A percentile compares a stretch with the other conserved stretches of the same genome.
Conservation (phyloP, 805 yeast genomes). For the Saturnispora serradocipensis region DNA sequence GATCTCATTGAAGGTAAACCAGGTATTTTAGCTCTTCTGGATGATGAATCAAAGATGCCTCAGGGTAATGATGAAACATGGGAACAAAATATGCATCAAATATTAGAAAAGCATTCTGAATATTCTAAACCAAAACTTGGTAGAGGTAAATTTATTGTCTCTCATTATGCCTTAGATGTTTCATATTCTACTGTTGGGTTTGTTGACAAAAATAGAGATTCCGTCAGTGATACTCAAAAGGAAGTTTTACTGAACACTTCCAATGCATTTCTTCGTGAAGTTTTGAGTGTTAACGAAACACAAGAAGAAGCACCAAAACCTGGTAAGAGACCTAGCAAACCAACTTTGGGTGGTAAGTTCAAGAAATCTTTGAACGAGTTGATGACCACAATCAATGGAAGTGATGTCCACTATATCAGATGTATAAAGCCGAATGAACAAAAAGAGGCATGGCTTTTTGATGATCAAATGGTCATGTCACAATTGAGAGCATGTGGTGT, state of each 20-base stretch:
- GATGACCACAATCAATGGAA: slow-evolving; percentile 86
- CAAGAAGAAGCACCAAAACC: slow-evolving; percentile 25
- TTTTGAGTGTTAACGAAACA: slow-evolving; percentile 57
- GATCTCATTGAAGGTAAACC: slow-evolving; percentile 80
- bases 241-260: slow-evolving; percentile 68
- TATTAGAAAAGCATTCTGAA: slow-evolving; percentile 65
- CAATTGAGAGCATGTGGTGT: slow-evolving; percentile 99
- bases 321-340: slow-evolving; percentile 50
- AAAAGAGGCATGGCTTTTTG: slow-evolving; percentile 93
- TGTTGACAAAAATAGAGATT: slow-evolving; percentile 93
- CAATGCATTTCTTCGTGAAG: slow-evolving; percentile 55
- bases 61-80: slow-evolving; percentile 89
- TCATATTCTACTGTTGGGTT: slow-evolving; percentile 88
- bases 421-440: slow-evolving; percentile 95
- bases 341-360: slow-evolving; percentile 91
- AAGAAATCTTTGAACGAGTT: slow-evolving; percentile 85
- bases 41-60: slow-evolving; percentile 92
- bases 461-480: slow-evolving; percentile 87
- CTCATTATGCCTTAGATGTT: slow-evolving; percentile 93
- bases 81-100: slow-evolving; percentile 82
- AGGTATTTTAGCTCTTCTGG: slow-evolving; percentile 81
- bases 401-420: slow-evolving; percentile 93
- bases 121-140: slow-evolving; percentile 95
- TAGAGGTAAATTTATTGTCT: slow-evolving; percentile 77
- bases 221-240: slow-evolving; percentile 91